Evolutionary conservation across 495 filamentous ascomycete species (phyloP).

Genomic region (Margaritispora aquatica): DNA sequence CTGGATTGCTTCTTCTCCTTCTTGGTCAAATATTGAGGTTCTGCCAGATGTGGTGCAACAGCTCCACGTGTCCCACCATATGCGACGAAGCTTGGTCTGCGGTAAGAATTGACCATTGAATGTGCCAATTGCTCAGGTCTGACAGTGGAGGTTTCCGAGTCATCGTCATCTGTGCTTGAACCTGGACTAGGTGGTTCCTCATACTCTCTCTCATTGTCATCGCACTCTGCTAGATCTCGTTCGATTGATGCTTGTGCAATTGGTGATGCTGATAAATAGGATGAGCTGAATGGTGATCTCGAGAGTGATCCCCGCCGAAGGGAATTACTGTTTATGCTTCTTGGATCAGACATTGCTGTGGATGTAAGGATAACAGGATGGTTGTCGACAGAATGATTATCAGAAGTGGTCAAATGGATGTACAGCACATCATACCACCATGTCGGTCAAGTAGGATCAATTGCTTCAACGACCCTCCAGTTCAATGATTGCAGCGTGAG

Average conservation of each 20-base stretch:
- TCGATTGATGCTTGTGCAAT: conserved; percentile 65
- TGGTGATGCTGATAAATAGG: conserved; percentile 52
- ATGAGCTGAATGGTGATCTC: conserved; percentile 27
- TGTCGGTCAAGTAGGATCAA: not conserved
- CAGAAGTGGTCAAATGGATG: not conserved
- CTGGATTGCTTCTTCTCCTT: conserved; percentile 39
- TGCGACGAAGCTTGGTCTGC: conserved; percentile 58
- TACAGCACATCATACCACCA: not conserved
- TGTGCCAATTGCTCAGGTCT: conserved; percentile 36
- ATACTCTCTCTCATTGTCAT: conserved; percentile 39
- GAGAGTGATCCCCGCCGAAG: conserved; percentile 14
- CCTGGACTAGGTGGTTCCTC: conserved; percentile 19
- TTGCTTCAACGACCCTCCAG: not conserved
- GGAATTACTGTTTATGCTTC: conserved; percentile 9
- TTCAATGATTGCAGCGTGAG: not conserved
- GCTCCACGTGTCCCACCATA: conserved; percentile 49
- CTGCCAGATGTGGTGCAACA: conserved; percentile 34
- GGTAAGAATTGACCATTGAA: conserved; percentile 64
- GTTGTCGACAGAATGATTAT: too few species aligned
- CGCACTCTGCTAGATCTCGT: conserved; percentile 46
- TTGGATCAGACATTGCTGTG: conserved; percentile 17
- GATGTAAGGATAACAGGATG: too few species aligned
- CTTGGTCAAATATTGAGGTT: conserved; percentile 46
- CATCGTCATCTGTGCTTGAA: conserved; percentile 15
- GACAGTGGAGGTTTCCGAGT: conserved; percentile 41